Percentiles rank a stretch among this genome's conserved stretches.
Evolutionary conservation across 208 protist species (phyloP).

Genomic region (Trypanosoma congolense): DNA sequence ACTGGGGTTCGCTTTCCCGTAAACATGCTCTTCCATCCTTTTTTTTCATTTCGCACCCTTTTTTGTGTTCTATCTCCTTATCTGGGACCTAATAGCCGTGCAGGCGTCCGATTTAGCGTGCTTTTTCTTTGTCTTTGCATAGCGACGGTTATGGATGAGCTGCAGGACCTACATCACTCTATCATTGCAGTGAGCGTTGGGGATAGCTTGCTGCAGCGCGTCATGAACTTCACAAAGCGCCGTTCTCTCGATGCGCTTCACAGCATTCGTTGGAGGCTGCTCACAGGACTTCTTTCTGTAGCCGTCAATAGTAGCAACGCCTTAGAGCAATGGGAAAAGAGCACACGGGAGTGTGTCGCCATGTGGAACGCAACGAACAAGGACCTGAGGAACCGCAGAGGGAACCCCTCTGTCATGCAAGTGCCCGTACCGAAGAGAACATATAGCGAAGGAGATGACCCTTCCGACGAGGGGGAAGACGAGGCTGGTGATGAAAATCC

Average conservation of each 20-base stretch:
- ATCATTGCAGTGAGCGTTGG: neutral
- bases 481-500: conserved; percentile 42
- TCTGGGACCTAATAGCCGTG: neutral
- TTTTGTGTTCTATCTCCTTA: too few species aligned
- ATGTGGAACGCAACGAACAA: conserved; percentile 15
- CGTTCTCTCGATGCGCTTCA: conserved; percentile 13
- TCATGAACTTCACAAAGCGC: conserved; percentile 16
- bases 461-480: conserved; percentile 23
- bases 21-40: too few species aligned
- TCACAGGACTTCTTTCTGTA: conserved; percentile 22
- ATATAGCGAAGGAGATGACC: conserved; percentile 17
- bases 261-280: conserved; percentile 22
- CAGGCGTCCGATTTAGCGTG: neutral
- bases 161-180: conserved; percentile 10
- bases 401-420: neutral
- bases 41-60: too few species aligned
- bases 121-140: neutral
- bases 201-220: conserved; percentile 13
- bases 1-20: too few species aligned
- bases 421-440: conserved; percentile 2
- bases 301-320: conserved; percentile 7
- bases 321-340: conserved; percentile 9
- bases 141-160: conserved; percentile 18
- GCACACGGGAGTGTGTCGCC: conserved; percentile 1
- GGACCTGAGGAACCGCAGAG: conserved; percentile 4